Conservation (phyloP, 2,329 filamentous ascomycete species). For the Trichoderma semiorbis region DNA sequence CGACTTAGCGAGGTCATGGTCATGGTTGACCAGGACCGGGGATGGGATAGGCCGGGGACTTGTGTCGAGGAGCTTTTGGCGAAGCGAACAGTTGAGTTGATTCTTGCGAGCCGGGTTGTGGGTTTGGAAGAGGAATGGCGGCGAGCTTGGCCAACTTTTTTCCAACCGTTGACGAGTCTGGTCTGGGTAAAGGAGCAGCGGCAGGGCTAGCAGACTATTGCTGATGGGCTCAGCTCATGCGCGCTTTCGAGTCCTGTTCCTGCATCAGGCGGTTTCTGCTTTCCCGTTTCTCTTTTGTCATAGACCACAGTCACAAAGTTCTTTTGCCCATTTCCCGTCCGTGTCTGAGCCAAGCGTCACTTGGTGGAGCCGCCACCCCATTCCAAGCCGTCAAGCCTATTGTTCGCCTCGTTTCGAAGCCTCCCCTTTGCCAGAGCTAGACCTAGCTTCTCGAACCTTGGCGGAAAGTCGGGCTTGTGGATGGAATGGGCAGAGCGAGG, state of each 20-base stretch:
- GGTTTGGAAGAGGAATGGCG: neutral
- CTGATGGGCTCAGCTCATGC: constrained; percentile 10
- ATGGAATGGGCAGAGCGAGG: neutral
- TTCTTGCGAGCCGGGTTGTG: neutral
- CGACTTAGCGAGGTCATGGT: neutral
- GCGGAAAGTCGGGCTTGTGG: neutral
- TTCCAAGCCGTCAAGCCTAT: constrained; percentile 11
- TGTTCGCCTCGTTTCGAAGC: neutral
- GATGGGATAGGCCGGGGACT: neutral
- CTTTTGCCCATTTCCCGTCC: constrained; percentile 2
- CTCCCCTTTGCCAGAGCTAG: neutral
- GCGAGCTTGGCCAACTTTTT: neutral
- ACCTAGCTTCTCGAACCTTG: constrained; percentile 5
- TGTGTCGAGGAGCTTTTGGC: neutral
- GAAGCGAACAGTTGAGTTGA: neutral
- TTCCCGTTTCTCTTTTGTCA: neutral
- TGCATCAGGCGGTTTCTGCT: neutral
- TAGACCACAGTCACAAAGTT: neutral
- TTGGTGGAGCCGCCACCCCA: neutral
- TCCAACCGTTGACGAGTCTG: neutral
- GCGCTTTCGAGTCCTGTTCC: neutral
- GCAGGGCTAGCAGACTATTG: neutral
- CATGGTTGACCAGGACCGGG: neutral
- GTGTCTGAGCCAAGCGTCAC: constrained; percentile 7
- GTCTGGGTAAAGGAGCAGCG: neutral